Evolutionary conservation across 75 land plant genomes (phyloP).

Genomic region (Cunninghamia lanceolata): DNA sequence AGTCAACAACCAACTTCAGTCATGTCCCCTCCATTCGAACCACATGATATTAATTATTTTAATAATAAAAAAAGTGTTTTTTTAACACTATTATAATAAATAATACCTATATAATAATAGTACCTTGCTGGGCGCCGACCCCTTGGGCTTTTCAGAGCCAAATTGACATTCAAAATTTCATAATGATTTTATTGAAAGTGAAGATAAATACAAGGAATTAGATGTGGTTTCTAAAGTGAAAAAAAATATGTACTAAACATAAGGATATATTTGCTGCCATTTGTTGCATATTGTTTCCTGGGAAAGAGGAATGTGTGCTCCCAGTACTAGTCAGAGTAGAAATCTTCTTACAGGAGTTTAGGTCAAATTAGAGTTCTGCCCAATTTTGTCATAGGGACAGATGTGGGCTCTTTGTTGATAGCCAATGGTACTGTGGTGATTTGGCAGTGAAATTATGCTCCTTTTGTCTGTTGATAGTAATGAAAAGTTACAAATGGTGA

Average conservation of each 20-base stretch:
- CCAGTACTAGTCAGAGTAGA: neutral
- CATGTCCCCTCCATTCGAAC: no score
- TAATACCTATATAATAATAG: no score
- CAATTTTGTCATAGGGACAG: constrained; percentile 12
- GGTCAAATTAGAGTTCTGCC: constrained; percentile 39
- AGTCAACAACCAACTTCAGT: no score
- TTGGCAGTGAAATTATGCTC: constrained; percentile 32
- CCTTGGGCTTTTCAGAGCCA: no score
- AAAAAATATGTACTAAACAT: constrained; percentile 22
- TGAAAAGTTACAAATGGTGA: constrained; percentile 17
- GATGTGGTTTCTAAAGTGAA: constrained; percentile 4
- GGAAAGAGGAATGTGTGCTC: constrained; percentile 14
- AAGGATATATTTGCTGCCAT: constrained; percentile 32
- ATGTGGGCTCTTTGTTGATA: constrained; percentile 32
- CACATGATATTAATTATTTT: no score
- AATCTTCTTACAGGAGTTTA: constrained; percentile 34
- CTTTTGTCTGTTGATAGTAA: constrained; percentile 24
- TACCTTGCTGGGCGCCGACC: no score
- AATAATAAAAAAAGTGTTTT: no score
- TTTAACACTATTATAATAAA: no score
- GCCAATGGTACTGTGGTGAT: constrained; percentile 30
- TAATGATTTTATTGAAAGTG: neutral
- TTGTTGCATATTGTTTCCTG: neutral
- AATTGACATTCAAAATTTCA: no score
- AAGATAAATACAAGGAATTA: neutral